A percentile compares a stretch with the other conserved stretches of the same genome.
phyloP scores from a whole-genome alignment of 78 protist genomes.

The Anaeramoeba flamelloides region DNA sequence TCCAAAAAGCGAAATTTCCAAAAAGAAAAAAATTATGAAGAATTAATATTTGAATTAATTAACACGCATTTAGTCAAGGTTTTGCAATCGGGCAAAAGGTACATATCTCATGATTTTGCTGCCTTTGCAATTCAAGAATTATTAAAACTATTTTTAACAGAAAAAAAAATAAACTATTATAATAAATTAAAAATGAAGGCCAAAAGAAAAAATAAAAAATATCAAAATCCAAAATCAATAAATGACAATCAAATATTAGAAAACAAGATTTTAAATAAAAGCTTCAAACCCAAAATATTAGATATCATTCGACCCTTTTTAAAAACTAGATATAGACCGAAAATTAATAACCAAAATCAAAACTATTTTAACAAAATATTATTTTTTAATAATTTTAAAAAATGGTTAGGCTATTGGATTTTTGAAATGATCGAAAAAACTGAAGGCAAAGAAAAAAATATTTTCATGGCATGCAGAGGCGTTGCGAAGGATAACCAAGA shows the following conservation, averaged over 20 bases:
- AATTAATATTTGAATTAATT: background rate
- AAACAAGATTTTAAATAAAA: too few relatives aligned
- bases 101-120: constrained; percentile 1
- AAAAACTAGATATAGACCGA: too few relatives aligned
- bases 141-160: too few relatives aligned
- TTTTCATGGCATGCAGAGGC: background rate
- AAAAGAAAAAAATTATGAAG: background rate
- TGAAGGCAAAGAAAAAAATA: background rate
- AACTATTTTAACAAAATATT: too few relatives aligned
- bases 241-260: too few relatives aligned
- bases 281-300: too few relatives aligned
- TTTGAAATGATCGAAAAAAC: background rate
- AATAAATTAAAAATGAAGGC: too few relatives aligned
- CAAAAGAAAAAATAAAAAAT: too few relatives aligned
- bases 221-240: too few relatives aligned
- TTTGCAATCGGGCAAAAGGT: background rate
- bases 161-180: too few relatives aligned
- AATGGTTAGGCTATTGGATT: background rate
- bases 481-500: background rate
- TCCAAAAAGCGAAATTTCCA: background rate
- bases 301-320: too few relatives aligned
- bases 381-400: background rate
- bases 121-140: background rate
- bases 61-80: background rate
- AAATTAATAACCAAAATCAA: too few relatives aligned